These are phyloP conservation scores for Stachybotrys chartarum DNA, from an alignment of 2,329 filamentous ascomycete species.

Conservation along the genomic window DNA sequence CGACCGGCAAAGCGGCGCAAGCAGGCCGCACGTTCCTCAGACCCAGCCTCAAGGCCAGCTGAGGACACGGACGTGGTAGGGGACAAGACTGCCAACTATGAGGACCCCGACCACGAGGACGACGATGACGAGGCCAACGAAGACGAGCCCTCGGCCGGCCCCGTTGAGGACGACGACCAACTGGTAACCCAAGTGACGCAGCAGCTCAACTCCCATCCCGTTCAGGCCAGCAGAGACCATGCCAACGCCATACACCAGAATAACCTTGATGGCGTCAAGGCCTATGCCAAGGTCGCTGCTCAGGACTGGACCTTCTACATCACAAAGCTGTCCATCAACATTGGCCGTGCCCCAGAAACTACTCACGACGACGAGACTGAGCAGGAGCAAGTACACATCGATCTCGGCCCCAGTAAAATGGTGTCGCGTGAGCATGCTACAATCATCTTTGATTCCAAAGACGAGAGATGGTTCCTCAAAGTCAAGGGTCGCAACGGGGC, in stretches of 20 bases:
- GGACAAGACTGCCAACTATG: neutral
- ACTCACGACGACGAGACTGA: constrained; percentile 33
- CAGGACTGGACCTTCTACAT: constrained; percentile 82
- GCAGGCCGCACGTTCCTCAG: constrained; percentile 25
- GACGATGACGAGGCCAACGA: constrained; percentile 25
- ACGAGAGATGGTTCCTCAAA: constrained; percentile 71
- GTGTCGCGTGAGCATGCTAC: constrained; percentile 71
- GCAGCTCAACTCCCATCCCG: constrained; percentile 38
- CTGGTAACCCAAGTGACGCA: constrained; percentile 50
- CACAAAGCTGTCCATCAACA: constrained; percentile 65
- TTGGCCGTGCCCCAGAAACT: constrained; percentile 61
- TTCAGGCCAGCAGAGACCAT: constrained; percentile 56
- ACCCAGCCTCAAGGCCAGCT: neutral
- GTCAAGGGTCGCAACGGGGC: constrained; percentile 91
- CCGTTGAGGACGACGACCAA: constrained; percentile 45
- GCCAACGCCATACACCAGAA: constrained; percentile 57
- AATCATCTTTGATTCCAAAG: constrained; percentile 63
- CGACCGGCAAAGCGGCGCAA: constrained; percentile 59
- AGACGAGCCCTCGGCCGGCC: constrained; percentile 21
- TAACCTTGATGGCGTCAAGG: constrained; percentile 56
- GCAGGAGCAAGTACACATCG: constrained; percentile 65
- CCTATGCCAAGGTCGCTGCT: constrained; percentile 77
- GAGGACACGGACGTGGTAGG: neutral
- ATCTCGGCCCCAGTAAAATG: constrained; percentile 77
- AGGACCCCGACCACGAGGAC: constrained; percentile 17